Base-by-base conservation (phyloP, 225 moss, liverwort and hornwort genomes). In the Anthoceros angustus region DNA sequence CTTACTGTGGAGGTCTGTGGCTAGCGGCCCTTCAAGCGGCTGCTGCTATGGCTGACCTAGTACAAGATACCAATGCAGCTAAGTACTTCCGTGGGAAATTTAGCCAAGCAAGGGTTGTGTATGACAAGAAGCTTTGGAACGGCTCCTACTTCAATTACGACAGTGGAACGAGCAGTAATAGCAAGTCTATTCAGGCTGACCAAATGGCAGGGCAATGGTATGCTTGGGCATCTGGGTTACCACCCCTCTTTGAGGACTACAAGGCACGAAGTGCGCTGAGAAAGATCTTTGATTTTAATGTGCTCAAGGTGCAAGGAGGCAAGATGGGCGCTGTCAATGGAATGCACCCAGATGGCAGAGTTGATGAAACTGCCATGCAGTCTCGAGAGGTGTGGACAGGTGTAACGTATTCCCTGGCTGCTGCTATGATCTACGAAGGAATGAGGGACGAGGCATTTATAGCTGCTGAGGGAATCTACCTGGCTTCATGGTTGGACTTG, bases 201-300 rank as follows among this genome's bases (percentile, higher is more conserved):
- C 88, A 91, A 66, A 79, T 95, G 85, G 95, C 95, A 23, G 95
- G 95, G 68, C 95, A 95, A 62, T 91, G 95, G 95, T 95, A 91
- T 67, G 70, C 95, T 2, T 91, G 95, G 91, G 91, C 91, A 20
- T 91, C 91, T 42, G 95, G 95, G 48, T 73, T 91, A 20, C 95
- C 95, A 32, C 91, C 91, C 15, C 65, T 95, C 23, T 95, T 95
- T 62, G 88, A 95, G 63, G 91, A 88, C 72, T 73, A 74, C 72
- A 95, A 91, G 78, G 86, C 86, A 67, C 83, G 86, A 1, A 95
- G 91, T 43, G 86, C 91, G 5, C 41, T 95, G 78, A 82, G 79
- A 69, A 91, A 88, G 61, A 88, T 95, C 11, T 95, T 72, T n/a
- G 91, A 95, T 65, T 95, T 80, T 63, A 95, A 95, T 45, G 91